These are phyloP conservation scores for Adansonia gregorii DNA, from an alignment of 441 rosid species.

Conservation along the genomic window DNA sequence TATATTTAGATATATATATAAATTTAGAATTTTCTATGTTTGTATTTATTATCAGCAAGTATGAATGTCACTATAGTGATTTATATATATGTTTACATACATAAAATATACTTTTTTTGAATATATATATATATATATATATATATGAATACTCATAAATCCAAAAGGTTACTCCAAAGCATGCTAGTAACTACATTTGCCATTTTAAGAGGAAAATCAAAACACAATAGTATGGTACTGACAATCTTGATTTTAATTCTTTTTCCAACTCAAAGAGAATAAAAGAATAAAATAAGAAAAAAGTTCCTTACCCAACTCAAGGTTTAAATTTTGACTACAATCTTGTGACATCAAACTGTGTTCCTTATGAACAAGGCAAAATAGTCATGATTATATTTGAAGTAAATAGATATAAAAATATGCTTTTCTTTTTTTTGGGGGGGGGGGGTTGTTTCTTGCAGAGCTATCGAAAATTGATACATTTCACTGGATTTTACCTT, in stretches of 20 bases:
- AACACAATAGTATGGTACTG: neutral
- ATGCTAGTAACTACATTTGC: neutral
- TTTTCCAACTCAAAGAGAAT: neutral
- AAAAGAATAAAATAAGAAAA: no score
- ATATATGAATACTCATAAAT: no score
- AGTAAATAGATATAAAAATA: neutral
- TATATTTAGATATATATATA: no score
- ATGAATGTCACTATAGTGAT: no score
- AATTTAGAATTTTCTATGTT: no score
- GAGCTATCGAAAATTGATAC: neutral
- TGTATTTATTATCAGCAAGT: no score
- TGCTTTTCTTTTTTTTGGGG: no score
- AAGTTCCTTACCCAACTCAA: neutral
- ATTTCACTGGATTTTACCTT: neutral
- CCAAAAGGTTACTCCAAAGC: neutral
- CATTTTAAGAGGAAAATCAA: neutral
- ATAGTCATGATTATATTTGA: neutral
- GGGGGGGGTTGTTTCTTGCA: no score
- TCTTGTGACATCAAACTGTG: neutral
- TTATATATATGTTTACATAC: no score
- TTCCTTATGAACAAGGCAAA: neutral
- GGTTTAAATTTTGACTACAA: neutral
- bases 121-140: no score
- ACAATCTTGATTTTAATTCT: neutral
- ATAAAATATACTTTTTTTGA: no score